These are phyloP conservation scores for Typha latifolia DNA, from an alignment of 176 grass and related monocot genomes.

Conservation along the genomic window DNA sequence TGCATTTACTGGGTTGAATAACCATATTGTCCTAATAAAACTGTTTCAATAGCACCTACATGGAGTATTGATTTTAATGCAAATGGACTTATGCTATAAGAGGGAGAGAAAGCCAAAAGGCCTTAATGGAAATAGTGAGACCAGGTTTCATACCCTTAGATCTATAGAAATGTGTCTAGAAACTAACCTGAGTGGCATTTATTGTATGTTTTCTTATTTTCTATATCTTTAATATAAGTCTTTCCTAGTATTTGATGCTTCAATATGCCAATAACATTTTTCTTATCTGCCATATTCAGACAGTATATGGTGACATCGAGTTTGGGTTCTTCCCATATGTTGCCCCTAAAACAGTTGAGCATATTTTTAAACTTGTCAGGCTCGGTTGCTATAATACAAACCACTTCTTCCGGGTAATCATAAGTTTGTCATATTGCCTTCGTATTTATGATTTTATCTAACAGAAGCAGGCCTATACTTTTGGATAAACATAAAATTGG, in stretches of 20 bases:
- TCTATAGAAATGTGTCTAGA: too few relatives aligned
- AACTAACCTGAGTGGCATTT: too few relatives aligned
- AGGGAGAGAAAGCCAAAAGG: too few relatives aligned
- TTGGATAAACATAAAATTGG: not conserved
- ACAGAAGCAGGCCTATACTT: constrained; percentile 2
- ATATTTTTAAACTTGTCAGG: constrained; percentile 87
- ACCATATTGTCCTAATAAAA: too few relatives aligned
- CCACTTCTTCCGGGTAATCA: constrained; percentile 74
- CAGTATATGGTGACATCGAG: constrained; percentile 82
- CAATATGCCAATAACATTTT: constrained; percentile 8
- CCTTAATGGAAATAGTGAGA: too few relatives aligned
- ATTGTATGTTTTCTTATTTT: not conserved
- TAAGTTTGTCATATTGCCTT: not conserved
- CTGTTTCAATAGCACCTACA: too few relatives aligned
- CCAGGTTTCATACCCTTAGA: too few relatives aligned
- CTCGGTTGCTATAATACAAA: constrained; percentile 97
- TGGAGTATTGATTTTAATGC: too few relatives aligned
- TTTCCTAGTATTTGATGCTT: not conserved
- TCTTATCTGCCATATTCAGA: constrained; percentile 45
- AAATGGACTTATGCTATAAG: too few relatives aligned
- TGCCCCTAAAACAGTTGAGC: constrained; percentile 83
- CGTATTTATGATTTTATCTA: not conserved
- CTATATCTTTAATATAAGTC: not conserved
- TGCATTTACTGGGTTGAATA: too few relatives aligned
- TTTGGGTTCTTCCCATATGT: constrained; percentile 84